Evolutionary conservation across 2,329 filamentous ascomycete species (phyloP).

Genomic region (Alternaria viburni): DNA sequence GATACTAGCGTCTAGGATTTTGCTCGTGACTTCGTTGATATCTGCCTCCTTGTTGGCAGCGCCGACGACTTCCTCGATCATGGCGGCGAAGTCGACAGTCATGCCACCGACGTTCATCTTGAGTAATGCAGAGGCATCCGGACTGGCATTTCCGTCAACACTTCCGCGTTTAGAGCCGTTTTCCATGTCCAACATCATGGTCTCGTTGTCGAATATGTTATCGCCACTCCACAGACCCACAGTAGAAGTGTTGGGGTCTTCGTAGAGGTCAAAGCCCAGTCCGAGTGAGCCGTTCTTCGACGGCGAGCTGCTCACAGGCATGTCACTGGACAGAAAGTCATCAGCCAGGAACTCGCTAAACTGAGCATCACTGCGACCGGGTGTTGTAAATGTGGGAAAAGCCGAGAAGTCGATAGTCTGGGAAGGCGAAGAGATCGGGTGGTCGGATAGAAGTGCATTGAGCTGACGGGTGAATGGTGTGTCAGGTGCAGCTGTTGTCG

Average conservation of each 20-base stretch:
- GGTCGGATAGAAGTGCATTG: slow-evolving; percentile 62
- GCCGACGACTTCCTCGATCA: slow-evolving; percentile 48
- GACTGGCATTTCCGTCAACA: slow-evolving; percentile 11
- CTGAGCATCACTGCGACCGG: slow-evolving; percentile 28
- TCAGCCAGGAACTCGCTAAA: slow-evolving; percentile 40
- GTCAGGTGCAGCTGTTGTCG: slow-evolving; percentile 41
- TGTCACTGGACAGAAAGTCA: slow-evolving; percentile 46
- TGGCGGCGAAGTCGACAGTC: slow-evolving; percentile 43
- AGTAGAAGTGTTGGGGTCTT: slow-evolving; percentile 46
- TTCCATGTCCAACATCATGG: slow-evolving; percentile 28
- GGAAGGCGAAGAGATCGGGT: slow-evolving; percentile 38
- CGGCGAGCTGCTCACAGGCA: slow-evolving; percentile 46
- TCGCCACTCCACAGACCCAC: slow-evolving; percentile 42
- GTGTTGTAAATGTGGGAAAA: slow-evolving; percentile 43
- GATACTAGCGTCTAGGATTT: not conserved
- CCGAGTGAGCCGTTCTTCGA: slow-evolving; percentile 29
- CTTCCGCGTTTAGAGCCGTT: slow-evolving; percentile 11
- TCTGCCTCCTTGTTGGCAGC: slow-evolving; percentile 21
- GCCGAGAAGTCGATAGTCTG: slow-evolving; percentile 42
- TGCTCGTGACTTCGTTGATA: not conserved
- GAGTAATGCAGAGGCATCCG: slow-evolving; percentile 18
- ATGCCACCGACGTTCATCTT: slow-evolving; percentile 39
- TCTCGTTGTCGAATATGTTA: slow-evolving; percentile 43
- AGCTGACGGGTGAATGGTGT: slow-evolving; percentile 70
- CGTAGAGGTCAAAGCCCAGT: slow-evolving; percentile 45